A percentile compares a stretch with the other conserved stretches of the same genome.
These are phyloP conservation scores for Penicillium paneum DNA, from an alignment of 2,329 filamentous ascomycete genomes.

Conservation along the genomic window DNA sequence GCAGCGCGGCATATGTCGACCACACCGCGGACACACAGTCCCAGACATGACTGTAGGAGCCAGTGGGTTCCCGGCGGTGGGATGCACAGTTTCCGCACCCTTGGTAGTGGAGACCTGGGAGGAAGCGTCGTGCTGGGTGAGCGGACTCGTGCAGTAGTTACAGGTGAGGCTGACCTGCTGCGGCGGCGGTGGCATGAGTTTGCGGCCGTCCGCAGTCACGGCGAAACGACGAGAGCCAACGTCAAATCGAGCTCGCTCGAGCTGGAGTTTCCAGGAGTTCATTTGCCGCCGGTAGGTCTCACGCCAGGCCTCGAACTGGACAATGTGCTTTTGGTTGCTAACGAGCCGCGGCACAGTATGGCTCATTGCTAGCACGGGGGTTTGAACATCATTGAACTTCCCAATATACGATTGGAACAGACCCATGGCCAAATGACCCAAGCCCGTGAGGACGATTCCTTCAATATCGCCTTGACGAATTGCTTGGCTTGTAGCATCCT, in stretches of 20 bases:
- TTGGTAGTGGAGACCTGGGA: slow-evolving; percentile 27
- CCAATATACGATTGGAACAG: slow-evolving; percentile 60
- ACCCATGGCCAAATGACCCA: slow-evolving; percentile 56
- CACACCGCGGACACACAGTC: slow-evolving; percentile 60
- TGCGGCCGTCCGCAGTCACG: slow-evolving; percentile 49
- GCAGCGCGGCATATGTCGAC: slow-evolving; percentile 61
- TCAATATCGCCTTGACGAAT: slow-evolving; percentile 57
- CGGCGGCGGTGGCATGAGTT: slow-evolving; percentile 49
- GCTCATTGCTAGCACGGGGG: slow-evolving; percentile 58
- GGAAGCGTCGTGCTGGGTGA: slow-evolving; percentile 48
- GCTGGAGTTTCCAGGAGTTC: slow-evolving; percentile 60
- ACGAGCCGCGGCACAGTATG: slow-evolving; percentile 59
- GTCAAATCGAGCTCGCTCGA: slow-evolving; percentile 58
- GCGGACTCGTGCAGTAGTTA: slow-evolving; percentile 57
- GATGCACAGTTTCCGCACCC: slow-evolving; percentile 33
- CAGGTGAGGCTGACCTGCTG: slow-evolving; percentile 59
- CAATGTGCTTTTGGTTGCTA: slow-evolving; percentile 50
- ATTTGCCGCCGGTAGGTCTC: slow-evolving; percentile 60
- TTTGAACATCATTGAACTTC: slow-evolving; percentile 60
- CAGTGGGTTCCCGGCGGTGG: slow-evolving; percentile 36
- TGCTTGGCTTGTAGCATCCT: slow-evolving; percentile 50
- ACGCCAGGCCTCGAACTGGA: slow-evolving; percentile 58
- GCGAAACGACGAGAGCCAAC: slow-evolving; percentile 56
- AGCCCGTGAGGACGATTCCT: slow-evolving; percentile 60
- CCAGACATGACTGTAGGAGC: slow-evolving; percentile 42